These are phyloP conservation scores for Zostera marina DNA, from an alignment of 116 monocot species.

Conservation along the genomic window DNA sequence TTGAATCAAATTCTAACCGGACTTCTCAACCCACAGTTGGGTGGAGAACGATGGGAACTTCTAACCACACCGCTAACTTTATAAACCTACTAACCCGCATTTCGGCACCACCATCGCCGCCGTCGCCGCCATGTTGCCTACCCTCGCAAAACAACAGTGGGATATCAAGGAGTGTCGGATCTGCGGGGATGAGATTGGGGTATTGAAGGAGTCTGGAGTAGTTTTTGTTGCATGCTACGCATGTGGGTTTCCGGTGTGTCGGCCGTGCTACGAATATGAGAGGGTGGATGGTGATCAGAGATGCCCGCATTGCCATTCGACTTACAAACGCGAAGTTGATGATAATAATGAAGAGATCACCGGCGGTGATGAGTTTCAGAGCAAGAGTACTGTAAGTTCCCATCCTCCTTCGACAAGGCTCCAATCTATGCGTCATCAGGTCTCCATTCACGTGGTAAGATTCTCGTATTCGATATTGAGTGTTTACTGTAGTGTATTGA, in stretches of 20 bases:
- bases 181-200: conserved; percentile 61
- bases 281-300: conserved; percentile 45
- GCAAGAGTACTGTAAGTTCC: conserved; percentile 1
- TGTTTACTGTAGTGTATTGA: too few species aligned
- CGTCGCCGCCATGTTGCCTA: conserved; percentile 10
- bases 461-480: background rate
- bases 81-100: background rate
- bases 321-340: conserved; percentile 64
- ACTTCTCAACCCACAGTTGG: conserved; percentile 23
- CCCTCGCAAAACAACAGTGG: background rate
- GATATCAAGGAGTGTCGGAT: conserved; percentile 30
- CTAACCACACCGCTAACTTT: conserved; percentile 6
- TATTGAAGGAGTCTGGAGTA: conserved; percentile 42
- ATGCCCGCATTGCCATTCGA: conserved; percentile 62
- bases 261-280: conserved; percentile 77
- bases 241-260: conserved; percentile 79
- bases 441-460: conserved; percentile 1
- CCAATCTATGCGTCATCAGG: background rate
- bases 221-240: conserved; percentile 66
- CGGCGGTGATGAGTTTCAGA: conserved; percentile 35
- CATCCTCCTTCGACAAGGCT: background rate
- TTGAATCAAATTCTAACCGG: conserved; percentile 14
- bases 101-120: background rate
- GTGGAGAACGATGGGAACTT: conserved; percentile 16
- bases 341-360: conserved; percentile 26